A percentile compares a stretch with the other conserved stretches of the same genome.
phyloP scores from a whole-genome alignment of 768 basidiomycete genomes.

The Termitomyces sp. region DNA sequence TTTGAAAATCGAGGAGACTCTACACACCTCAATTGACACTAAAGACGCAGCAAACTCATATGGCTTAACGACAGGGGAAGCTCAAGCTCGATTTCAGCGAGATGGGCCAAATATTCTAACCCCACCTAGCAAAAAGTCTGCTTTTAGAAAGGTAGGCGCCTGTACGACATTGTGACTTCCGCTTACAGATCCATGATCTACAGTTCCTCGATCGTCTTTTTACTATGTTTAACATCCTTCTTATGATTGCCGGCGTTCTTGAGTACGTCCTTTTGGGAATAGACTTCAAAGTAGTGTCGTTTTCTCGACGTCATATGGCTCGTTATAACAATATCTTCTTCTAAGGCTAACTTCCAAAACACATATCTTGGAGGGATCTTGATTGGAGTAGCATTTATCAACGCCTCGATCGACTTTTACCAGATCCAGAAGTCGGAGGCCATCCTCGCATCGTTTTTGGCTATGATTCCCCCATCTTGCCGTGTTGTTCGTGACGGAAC shows the following conservation, averaged over 20 bases:
- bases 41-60: conserved; percentile 47
- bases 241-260: conserved; percentile 62
- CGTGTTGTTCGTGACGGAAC: conserved; percentile 57
- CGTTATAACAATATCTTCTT: conserved; percentile 12
- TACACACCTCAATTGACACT: conserved; percentile 47
- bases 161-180: background rate
- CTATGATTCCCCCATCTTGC: conserved; percentile 70
- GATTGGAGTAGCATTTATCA: conserved; percentile 63
- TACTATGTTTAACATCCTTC: conserved; percentile 64
- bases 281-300: conserved; percentile 44
- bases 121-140: conserved; percentile 64
- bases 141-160: conserved; percentile 50
- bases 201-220: conserved; percentile 63
- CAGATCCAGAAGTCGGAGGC: conserved; percentile 74
- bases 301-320: background rate
- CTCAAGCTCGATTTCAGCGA: conserved; percentile 45
- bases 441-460: conserved; percentile 67
- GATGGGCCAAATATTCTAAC: conserved; percentile 64
- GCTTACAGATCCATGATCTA: conserved; percentile 4
- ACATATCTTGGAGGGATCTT: conserved; percentile 70
- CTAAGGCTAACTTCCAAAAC: conserved; percentile 55
- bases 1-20: conserved; percentile 30
- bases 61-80: conserved; percentile 52
- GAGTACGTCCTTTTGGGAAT: conserved; percentile 65
- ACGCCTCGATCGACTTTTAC: conserved; percentile 68